phyloP scores from a whole-genome alignment of 257 asterid species.

The Thymus quinquecostatus region DNA sequence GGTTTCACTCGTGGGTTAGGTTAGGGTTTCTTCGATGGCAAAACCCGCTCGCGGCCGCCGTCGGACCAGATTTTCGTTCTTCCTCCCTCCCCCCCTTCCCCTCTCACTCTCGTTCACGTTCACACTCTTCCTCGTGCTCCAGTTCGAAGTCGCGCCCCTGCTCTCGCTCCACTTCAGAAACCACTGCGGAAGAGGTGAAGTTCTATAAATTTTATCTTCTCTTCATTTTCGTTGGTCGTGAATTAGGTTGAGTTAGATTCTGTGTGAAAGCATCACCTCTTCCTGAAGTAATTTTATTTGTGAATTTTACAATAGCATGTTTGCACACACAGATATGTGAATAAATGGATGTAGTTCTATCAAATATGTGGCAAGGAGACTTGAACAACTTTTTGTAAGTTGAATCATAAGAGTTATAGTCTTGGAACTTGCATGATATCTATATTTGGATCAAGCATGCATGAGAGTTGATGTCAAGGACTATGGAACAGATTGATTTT shows the following conservation, averaged over 20 bases:
- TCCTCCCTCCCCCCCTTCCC: slow-evolving; percentile 33
- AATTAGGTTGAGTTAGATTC: too few relatives aligned
- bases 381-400: slow-evolving; percentile 95
- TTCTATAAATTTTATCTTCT: too few relatives aligned
- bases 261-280: too few relatives aligned
- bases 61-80: slow-evolving; percentile 41
- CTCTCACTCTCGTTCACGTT: slow-evolving; percentile 26
- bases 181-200: slow-evolving; percentile 45
- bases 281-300: too few relatives aligned
- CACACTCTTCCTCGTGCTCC: slow-evolving; percentile 37
- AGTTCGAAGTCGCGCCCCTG: slow-evolving; percentile 48
- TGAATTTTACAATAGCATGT: not conserved
- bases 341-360: slow-evolving; percentile 4
- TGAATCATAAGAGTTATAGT: not conserved
- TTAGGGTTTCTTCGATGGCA: slow-evolving; percentile 55
- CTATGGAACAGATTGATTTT: slow-evolving; percentile 16
- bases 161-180: slow-evolving; percentile 49
- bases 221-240: too few relatives aligned
- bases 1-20: not conserved
- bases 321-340: not conserved
- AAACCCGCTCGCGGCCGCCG: slow-evolving; percentile 49
- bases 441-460: slow-evolving; percentile 9
- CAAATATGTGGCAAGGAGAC: slow-evolving; percentile 61
- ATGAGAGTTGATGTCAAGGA: not conserved
- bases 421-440: slow-evolving; percentile 8